Evolutionary conservation across 2,329 filamentous ascomycete genomes (phyloP), one percentile per base, ranked within the genome.

Genomic region (Alternaria arbusti): DNA sequence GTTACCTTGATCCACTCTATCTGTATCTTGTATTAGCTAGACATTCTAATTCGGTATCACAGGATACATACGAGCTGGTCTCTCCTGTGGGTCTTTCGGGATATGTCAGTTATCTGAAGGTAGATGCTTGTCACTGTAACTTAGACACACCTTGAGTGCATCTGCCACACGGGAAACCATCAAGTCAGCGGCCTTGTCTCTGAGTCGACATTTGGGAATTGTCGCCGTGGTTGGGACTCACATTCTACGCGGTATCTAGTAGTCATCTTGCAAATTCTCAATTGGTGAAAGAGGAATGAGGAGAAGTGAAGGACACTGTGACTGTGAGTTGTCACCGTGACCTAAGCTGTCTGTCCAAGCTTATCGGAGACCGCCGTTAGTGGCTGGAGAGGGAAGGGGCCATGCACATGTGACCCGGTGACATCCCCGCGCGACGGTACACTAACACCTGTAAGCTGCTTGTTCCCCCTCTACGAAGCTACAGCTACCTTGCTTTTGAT

Each of bases 1-100:
- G 9, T 58, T 81, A 86, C 85, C 82, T 99, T 98, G 85, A 98
- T 93, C 95, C 95, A 98, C 90, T 97, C 93, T 63, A 88, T 88
- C 84, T 86, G 9, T 23, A 10, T 22, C 26, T 43, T 44, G 12
- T 30, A 49, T 76, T 59, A 75, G 72, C 59, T 23, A 28, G 13
- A 26, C 20, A 46, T 22, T 32, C 8, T 15, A 28, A 22, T 32
- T 20, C 5, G 32, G 6, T 3, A 28, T 49, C n/a, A 10, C 26
- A 28, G 26, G 32, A 47, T 30, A 91, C 91, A 86, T 81, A 94
- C 93, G 74, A 97, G 89, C 80, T 97, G 94, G 79, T 97, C 94
- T 78, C 94, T 86, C 59, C 94, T 88, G 83, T 97, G 94, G 56
- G 94, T 95, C 87, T 97, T 89, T 10, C n/a, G 1, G 9, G 15